Base-by-base conservation (phyloP, 306 rosid genomes). In the Trifolium subterraneum region DNA sequence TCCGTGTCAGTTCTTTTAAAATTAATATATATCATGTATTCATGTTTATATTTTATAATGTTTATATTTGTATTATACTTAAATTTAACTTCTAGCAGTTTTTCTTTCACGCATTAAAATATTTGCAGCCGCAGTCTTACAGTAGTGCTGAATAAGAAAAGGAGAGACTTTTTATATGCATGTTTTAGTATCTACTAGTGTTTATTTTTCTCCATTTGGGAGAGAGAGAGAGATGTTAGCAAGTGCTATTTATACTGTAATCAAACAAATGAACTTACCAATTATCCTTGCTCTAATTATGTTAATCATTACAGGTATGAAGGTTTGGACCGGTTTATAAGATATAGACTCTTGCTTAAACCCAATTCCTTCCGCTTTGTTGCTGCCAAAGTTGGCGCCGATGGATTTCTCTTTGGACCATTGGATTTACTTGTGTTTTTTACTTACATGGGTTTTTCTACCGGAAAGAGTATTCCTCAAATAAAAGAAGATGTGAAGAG, bases 401-500 rank as follows among this genome's bases (percentile, higher is more conserved):
- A 93, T 66, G 93, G 92, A 41, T 38, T 87, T 39, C 60, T 90
- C 81, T 90, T 87, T 36, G 98, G 93, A 2, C 98, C 97, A 19
- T 68, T 93, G 73, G 93, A 90, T 83, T 80, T 93, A 74, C 79
- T 85, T 2, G 84, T 85, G 56, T 93, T 93, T 81, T 93, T 93
- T 58, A 86, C 92, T 13, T 93, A 86, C 85, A 88, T 90, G 97
- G 98, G 98, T 38, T 84, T 90, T 69, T 84, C 96, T 38, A 55
- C 78, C 1, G 98, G 97, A 19, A 93, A 90, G 87, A 86, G 83
- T 73, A 65, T 69, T 81, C 86, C 81, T 50, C 96, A 90, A 66
- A 84, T 93, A 47, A 93, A 93, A 75, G 90, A 87, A 76, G 96
- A 86, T 25, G 88, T 93, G 83, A 90, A 89, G 88, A 84, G 97